Base-by-base conservation (phyloP, 1,284 basidiomycete genomes). In the Exobasidium cylindrosporum region DNA sequence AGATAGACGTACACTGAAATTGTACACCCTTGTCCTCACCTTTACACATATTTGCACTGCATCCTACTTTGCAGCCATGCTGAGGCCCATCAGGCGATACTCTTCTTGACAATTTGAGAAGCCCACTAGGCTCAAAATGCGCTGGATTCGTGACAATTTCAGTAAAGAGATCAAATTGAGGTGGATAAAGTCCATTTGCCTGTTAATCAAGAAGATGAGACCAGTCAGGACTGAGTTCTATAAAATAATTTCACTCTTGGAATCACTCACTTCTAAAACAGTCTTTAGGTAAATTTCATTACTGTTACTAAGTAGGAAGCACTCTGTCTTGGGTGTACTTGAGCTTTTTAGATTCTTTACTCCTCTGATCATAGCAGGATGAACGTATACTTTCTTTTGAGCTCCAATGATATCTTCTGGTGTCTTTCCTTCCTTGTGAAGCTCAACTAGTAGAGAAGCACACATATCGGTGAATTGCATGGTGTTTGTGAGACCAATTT, bases 21-120 rank as follows among this genome's bases (percentile, higher is more conserved):
- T 1, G 10, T 17, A 40, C 35, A 40, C 35, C 35, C 35, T 40
- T 40, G 49, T 35, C 87, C 90, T 40, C 17, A 40, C 35, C 95
- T 84, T 98, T 98, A 85, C 95, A 98, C 93, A 98, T 97, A 83
- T 98, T 98, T 10, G 90, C 86, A 62, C 88, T 88, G 83, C 95
- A 98, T 14, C 95, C 95, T 58, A 97, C 85, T 57, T 83, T 84
- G 82, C 95, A 98, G 1, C 76, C 79, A 81, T 98, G 96, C 73
- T 94, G 93, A 1, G 86, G 88, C 17, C 68, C 58, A 4, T 68
- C 66, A 14, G 62, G 61, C 1, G 61, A 67, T 44, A 97, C 83
- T 49, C 89, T 85, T 24, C 94, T 85, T 29, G 85, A 84, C 58
- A 98, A 83, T 65, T 88, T 86, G 61, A 98, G 87, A 7, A 89